These are phyloP conservation scores for Cutaneotrichosporon daszewskae DNA, from an alignment of 1,284 basidiomycete species.

Conservation along the genomic window DNA sequence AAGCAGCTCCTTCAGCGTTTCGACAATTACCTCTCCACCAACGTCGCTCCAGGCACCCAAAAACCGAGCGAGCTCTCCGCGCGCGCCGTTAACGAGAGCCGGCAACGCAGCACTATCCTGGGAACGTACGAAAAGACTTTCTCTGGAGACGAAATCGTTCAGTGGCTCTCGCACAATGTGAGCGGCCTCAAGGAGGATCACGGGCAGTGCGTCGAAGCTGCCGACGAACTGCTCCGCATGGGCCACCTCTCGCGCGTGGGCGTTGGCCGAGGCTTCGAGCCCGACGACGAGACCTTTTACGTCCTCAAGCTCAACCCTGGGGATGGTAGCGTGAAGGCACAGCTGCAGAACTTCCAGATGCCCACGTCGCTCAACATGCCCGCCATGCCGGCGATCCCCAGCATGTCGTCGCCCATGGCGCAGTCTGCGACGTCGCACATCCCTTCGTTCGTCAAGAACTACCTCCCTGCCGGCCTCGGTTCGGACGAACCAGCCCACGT, in stretches of 20 bases:
- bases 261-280: slow-evolving; percentile 42
- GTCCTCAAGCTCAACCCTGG: slow-evolving; percentile 28
- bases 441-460: slow-evolving; percentile 27
- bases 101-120: slow-evolving; percentile 68
- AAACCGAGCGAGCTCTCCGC: slow-evolving; percentile 9
- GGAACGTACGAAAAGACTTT: slow-evolving; percentile 83
- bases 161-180: slow-evolving; percentile 66
- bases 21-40: slow-evolving; percentile 38
- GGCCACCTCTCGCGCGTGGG: slow-evolving; percentile 69
- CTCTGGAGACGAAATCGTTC: slow-evolving; percentile 70
- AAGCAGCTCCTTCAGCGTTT: slow-evolving; percentile 60
- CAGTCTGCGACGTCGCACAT: slow-evolving; percentile 5
- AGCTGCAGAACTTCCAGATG: slow-evolving; percentile 18
- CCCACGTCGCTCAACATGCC: slow-evolving; percentile 25
- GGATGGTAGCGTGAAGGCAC: slow-evolving; percentile 5
- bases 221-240: slow-evolving; percentile 66
- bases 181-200: slow-evolving; percentile 64
- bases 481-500: slow-evolving; percentile 61
- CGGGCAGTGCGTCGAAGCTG: slow-evolving; percentile 72
- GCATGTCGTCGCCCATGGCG: slow-evolving; percentile 5
- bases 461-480: slow-evolving; percentile 32
- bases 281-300: slow-evolving; percentile 40
- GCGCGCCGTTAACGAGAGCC: slow-evolving; percentile 58
- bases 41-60: slow-evolving; percentile 34
- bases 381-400: slow-evolving; percentile 8